Percentiles rank a stretch among this genome's conserved stretches.
Evolutionary conservation across 2,329 filamentous ascomycete genomes (phyloP).

Genomic region (Diaporthe amygdali): DNA sequence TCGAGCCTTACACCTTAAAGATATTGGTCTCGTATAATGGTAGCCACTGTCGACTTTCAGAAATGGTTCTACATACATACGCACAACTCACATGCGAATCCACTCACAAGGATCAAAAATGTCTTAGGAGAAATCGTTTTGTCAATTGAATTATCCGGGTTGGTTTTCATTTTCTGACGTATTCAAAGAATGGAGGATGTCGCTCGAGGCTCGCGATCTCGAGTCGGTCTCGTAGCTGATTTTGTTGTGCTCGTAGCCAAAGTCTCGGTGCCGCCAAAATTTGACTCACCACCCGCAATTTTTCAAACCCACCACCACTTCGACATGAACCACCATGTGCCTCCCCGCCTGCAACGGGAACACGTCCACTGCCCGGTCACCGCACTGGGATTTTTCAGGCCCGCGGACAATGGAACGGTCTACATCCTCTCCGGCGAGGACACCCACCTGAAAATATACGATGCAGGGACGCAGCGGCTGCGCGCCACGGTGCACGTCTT

Average conservation of each 20-base stretch:
- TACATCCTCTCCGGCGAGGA: slow-evolving; percentile 67
- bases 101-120: too few relatives aligned
- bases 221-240: background rate
- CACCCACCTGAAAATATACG: slow-evolving; percentile 60
- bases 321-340: slow-evolving; percentile 20
- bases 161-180: too few relatives aligned
- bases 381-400: slow-evolving; percentile 58
- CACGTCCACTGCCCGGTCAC: slow-evolving; percentile 62
- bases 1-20: too few relatives aligned
- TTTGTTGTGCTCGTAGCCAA: background rate
- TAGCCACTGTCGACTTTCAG: too few relatives aligned
- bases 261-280: background rate
- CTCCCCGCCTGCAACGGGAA: slow-evolving; percentile 34
- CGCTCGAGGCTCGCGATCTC: background rate
- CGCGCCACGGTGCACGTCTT: slow-evolving; percentile 61
- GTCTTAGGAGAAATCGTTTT: background rate
- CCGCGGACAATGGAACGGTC: slow-evolving; percentile 30
- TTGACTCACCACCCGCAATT: slow-evolving; percentile 14
- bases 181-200: background rate
- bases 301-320: background rate
- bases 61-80: too few relatives aligned
- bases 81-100: too few relatives aligned
- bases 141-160: background rate
- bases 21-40: too few relatives aligned
- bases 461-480: slow-evolving; percentile 41